Evolutionary conservation across 192 early-diverging fungal species (phyloP).

Genomic region (Coemansia sp.): DNA sequence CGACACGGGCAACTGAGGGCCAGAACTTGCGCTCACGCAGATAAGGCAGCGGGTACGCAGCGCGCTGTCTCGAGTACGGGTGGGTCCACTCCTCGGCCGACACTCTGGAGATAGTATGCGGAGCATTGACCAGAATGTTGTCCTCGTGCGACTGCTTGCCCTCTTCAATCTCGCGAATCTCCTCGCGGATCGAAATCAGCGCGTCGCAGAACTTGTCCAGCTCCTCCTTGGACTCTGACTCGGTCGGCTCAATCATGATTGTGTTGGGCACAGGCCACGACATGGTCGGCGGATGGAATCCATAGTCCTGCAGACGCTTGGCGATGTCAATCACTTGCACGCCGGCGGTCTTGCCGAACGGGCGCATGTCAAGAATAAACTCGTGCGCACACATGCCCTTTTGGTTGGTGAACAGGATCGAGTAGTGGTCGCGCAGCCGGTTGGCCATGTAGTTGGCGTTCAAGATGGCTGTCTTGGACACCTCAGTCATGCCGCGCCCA

Average conservation of each 20-base stretch:
- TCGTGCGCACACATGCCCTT: constrained; percentile 98
- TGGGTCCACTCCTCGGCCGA: constrained; percentile 82
- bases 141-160: constrained; percentile 80
- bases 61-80: constrained; percentile 81
- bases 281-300: constrained; percentile 99
- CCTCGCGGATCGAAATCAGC: constrained; percentile 91
- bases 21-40: constrained; percentile 94
- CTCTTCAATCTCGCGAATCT: constrained; percentile 86
- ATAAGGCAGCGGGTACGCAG: constrained; percentile 85
- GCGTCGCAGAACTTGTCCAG: constrained; percentile 98
- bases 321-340: constrained; percentile 96
- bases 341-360: constrained; percentile 75
- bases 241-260: constrained; percentile 99
- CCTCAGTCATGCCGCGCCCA: constrained; percentile 81
- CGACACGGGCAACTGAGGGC: constrained; percentile 89
- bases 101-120: constrained; percentile 80
- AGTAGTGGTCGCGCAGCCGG: constrained; percentile 88
- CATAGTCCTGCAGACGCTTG: constrained; percentile 98
- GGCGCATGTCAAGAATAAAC: constrained; percentile 95
- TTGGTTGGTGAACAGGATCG: constrained; percentile 88
- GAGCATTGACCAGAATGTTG: constrained; percentile 86
- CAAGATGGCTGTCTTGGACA: constrained; percentile 88
- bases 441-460: constrained; percentile 99
- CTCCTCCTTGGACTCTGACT: constrained; percentile 91
- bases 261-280: constrained; percentile 99